Base-by-base conservation (phyloP, 2,329 filamentous ascomycete species). In the Colletotrichum brevisporum region DNA sequence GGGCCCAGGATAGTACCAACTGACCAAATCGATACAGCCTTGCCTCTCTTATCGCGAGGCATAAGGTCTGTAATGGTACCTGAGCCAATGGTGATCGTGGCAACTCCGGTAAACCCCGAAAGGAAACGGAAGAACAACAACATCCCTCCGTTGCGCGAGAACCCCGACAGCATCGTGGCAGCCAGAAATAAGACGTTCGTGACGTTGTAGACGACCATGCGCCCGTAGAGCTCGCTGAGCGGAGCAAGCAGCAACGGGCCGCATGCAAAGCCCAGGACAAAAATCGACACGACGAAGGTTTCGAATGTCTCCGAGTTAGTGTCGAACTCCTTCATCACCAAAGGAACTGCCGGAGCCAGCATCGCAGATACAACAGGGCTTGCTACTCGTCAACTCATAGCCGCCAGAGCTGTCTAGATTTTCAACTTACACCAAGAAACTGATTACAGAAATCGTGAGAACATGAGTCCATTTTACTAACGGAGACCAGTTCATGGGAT, bases 331-430 rank as follows among this genome's bases (percentile, higher is more conserved):
- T 73, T 57, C 83, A 92, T 87, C 0, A 94, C 81, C 4, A 88
- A 79, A 0, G 88, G 86, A 0, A 93, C 88, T 5, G 87, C 90
- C 0, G 91, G 91, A 0, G 91, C 90, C 73, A 94, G 91, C 81
- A 92, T 92, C 12, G 84, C 81, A 80, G 41, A 16, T 43, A 21
- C 61, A 31, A 50, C 18, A 9, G 56, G 31, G 31, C 16, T 61
- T 48, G 47, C 43, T 68, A 24, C 4, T 3, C 18, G 70, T 84
- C 0, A 82, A 84, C 0, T 81, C 81, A 1, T 86, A 71, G 0
- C 83, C 31, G 31, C 31, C 31, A 36, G 84, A 2, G 84, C 84
- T 31, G 87, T 75, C 64, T 88, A 83, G 0, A 83, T 85, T 47
- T 8, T 9, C 12, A 6, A 52, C 53, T 64, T 31, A 64, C 61